Conservation (phyloP, 495 filamentous ascomycete genomes). For the Aspergillus heteromorphus region DNA sequence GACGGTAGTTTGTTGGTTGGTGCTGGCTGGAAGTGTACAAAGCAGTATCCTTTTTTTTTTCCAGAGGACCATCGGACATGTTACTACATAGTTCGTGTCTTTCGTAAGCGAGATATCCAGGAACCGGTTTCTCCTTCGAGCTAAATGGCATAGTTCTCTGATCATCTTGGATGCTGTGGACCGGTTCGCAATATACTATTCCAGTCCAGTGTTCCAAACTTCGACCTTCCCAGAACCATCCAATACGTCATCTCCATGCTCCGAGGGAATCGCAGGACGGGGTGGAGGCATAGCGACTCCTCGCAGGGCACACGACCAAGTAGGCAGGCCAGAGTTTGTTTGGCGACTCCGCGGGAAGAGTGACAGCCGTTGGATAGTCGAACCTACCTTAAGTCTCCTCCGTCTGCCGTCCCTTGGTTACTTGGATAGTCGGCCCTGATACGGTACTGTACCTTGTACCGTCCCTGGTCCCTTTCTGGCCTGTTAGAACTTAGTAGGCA, state of each 20-base stretch:
- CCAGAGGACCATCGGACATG: no score
- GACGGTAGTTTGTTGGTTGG: background rate
- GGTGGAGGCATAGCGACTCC: background rate
- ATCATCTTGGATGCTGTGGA: background rate
- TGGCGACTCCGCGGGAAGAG: background rate
- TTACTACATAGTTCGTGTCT: background rate
- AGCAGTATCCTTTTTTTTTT: no score
- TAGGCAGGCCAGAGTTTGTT: background rate
- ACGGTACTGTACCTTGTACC: background rate
- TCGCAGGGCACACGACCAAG: no score
- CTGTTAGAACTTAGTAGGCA: no score
- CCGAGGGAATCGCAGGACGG: background rate
- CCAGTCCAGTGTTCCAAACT: background rate
- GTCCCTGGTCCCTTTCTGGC: no score
- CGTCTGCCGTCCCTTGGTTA: no score
- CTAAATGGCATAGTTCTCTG: background rate
- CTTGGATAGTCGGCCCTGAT: background rate
- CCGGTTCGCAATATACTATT: background rate
- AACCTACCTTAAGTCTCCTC: background rate
- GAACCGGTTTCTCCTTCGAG: background rate
- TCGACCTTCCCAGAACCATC: background rate
- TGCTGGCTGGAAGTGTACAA: no score
- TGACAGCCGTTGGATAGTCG: conserved; percentile 2
- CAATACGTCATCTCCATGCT: background rate
- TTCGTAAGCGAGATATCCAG: background rate